phyloP scores from a whole-genome alignment of 2,329 filamentous ascomycete genomes.

The Phialocephala sp. region DNA sequence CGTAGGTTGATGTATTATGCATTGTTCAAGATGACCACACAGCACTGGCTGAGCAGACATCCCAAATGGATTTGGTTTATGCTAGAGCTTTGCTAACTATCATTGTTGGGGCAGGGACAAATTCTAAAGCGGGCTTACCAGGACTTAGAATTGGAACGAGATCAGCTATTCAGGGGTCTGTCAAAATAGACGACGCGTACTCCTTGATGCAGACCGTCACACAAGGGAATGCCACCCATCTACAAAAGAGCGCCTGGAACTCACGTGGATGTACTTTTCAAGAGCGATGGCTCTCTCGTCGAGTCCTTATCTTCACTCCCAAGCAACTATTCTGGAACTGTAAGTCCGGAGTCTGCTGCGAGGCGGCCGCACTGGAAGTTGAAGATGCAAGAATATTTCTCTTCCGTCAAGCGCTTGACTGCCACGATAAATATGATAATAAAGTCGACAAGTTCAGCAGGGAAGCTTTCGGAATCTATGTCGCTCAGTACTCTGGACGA shows the following conservation, averaged over 20 bases:
- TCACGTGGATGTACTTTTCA: conserved; percentile 31
- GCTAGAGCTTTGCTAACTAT: conserved; percentile 24
- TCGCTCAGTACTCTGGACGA: conserved; percentile 15
- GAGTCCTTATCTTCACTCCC: conserved; percentile 27
- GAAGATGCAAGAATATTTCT: not conserved
- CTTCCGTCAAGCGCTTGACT: conserved; percentile 10
- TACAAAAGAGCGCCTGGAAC: conserved; percentile 13
- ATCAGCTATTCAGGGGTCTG: not conserved
- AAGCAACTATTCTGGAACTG: conserved; percentile 19
- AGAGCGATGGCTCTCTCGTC: conserved; percentile 18
- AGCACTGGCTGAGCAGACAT: conserved; percentile 31
- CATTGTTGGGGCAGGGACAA: conserved; percentile 14
- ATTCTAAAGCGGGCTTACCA: conserved; percentile 17
- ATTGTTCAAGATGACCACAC: conserved; percentile 23
- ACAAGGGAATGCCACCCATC: conserved; percentile 11
- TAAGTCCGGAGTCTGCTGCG: not conserved
- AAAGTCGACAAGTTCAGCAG: conserved; percentile 7
- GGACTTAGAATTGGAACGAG: conserved; percentile 10
- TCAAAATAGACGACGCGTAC: conserved; percentile 6
- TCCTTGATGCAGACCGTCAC: conserved; percentile 7
- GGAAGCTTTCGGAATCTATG: conserved; percentile 4
- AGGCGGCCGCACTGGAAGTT: conserved; percentile 7
- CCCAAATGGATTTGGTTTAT: conserved; percentile 35
- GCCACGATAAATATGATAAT: conserved; percentile 15
- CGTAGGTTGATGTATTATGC: conserved; percentile 32